These are phyloP conservation scores for Alternaria panax DNA, from an alignment of 2,329 filamentous ascomycete species.

Conservation along the genomic window DNA sequence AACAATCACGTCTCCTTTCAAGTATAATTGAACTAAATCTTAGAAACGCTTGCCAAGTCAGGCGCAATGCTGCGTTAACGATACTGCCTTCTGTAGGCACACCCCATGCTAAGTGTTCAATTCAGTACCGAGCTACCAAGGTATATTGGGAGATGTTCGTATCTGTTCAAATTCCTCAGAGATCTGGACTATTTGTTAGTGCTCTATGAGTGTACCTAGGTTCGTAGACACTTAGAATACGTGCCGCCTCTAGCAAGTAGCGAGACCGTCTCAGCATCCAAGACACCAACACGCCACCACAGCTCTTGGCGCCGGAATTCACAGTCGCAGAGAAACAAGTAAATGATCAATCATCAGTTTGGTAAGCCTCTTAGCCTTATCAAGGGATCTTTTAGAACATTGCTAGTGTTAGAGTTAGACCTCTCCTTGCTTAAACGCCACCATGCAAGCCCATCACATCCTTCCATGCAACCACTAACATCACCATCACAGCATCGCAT, in stretches of 20 bases:
- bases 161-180: neutral
- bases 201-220: neutral
- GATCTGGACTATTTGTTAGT: neutral
- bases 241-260: neutral
- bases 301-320: neutral
- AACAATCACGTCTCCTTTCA: neutral
- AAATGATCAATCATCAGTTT: neutral
- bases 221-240: no score
- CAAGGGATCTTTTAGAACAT: neutral
- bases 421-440: neutral
- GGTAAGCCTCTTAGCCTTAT: neutral
- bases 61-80: neutral
- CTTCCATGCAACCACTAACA: neutral
- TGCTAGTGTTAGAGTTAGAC: neutral
- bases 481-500: neutral
- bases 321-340: neutral
- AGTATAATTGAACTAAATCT: no score
- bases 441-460: neutral
- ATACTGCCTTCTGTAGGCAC: neutral
- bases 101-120: neutral
- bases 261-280: neutral
- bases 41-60: neutral
- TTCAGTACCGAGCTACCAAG: neutral
- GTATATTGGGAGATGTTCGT: neutral
- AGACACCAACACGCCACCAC: neutral